Conservation (phyloP, 306 rosid species). For the Hippophae tibetana region DNA sequence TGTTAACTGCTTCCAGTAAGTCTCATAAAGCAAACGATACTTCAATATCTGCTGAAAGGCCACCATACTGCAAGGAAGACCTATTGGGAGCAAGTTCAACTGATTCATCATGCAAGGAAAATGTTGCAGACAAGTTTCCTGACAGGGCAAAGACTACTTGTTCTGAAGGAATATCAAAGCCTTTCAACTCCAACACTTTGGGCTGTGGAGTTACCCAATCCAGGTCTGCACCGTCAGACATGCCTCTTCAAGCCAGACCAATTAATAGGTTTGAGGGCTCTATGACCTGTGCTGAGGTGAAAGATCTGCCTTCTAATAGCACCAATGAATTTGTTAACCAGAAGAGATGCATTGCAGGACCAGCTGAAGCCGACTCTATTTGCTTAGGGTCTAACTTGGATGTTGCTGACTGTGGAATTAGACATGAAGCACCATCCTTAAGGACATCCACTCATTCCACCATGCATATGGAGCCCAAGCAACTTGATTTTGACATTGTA, state of each 20-base stretch:
- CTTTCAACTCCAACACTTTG: slow-evolving; percentile 20
- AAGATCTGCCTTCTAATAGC: slow-evolving; percentile 15
- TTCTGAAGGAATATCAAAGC: slow-evolving; percentile 22
- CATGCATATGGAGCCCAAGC: slow-evolving; percentile 39
- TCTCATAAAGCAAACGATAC: slow-evolving; percentile 19
- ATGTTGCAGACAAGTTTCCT: slow-evolving; percentile 21
- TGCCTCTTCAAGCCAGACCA: slow-evolving; percentile 22
- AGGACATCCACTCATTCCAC: slow-evolving; percentile 30
- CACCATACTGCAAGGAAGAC: slow-evolving; percentile 20
- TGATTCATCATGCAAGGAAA: slow-evolving; percentile 23
- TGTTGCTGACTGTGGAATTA: slow-evolving; percentile 22
- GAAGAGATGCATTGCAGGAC: slow-evolving; percentile 23
- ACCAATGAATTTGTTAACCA: slow-evolving; percentile 9
- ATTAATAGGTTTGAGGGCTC: slow-evolving; percentile 10
- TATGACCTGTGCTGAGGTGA: slow-evolving; percentile 25
- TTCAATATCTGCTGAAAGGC: slow-evolving; percentile 22
- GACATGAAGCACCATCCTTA: slow-evolving; percentile 25
- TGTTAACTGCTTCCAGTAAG: slow-evolving; percentile 15
- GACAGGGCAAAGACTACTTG: slow-evolving; percentile 21
- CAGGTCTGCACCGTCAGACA: slow-evolving; percentile 9
- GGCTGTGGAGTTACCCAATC: slow-evolving; percentile 15
- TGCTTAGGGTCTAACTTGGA: slow-evolving; percentile 20
- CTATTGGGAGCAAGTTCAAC: slow-evolving; percentile 16
- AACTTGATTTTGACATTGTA: slow-evolving; percentile 42
- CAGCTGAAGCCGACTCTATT: slow-evolving; percentile 20